These are phyloP conservation scores for Aspergillus sp. DNA, from an alignment of 2,329 filamentous ascomycete genomes.

Conservation along the genomic window DNA sequence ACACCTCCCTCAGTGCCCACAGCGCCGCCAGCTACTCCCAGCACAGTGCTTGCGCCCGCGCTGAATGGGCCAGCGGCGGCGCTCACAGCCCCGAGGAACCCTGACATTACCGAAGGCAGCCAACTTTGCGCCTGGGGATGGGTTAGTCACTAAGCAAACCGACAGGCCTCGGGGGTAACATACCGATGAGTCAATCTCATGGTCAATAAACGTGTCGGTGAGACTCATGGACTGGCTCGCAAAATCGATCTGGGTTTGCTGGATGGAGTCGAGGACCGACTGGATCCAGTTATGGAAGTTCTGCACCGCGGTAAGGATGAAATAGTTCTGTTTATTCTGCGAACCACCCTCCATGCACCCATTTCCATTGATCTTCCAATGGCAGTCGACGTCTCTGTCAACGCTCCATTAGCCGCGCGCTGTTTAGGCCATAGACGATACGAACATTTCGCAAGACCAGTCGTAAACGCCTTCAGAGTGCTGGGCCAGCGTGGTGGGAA, in stretches of 20 bases:
- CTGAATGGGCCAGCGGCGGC: not conserved
- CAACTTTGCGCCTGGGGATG: not conserved
- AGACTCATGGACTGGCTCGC: not conserved
- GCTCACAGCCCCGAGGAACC: not conserved
- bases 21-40: not conserved
- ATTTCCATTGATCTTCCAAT: not conserved
- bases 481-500: not conserved
- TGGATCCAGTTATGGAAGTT: not conserved
- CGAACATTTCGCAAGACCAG: not conserved
- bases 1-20: not conserved
- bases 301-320: not conserved
- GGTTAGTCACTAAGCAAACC: not conserved
- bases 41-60: not conserved
- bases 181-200: not conserved
- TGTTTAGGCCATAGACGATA: not conserved
- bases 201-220: not conserved
- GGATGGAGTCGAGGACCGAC: not conserved
- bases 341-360: not conserved
- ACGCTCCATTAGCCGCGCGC: not conserved
- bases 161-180: not conserved
- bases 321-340: not conserved
- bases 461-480: not conserved
- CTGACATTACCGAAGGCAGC: not conserved
- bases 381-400: not conserved
- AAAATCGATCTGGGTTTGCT: not conserved